Evolutionary conservation across 352 stramenopile genomes (phyloP).

Genomic region (Pythium periplocum): DNA sequence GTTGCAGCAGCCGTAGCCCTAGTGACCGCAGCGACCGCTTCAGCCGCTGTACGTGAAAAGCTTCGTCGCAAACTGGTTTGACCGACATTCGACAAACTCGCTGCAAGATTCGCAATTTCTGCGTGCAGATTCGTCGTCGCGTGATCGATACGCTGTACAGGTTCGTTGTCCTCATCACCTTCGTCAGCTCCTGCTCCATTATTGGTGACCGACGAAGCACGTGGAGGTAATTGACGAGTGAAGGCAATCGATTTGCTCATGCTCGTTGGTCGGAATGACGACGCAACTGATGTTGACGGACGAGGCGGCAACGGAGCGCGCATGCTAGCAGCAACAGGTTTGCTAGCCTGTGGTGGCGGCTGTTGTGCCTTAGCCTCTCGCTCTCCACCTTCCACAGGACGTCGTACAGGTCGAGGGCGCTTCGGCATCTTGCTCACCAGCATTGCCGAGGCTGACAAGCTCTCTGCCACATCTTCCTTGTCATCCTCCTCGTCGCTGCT

Average conservation of each 20-base stretch:
- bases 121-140: conserved; percentile 68
- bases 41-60: conserved; percentile 54
- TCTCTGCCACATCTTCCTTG: conserved; percentile 19
- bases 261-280: conserved; percentile 53
- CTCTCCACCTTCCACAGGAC: conserved; percentile 6
- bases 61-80: conserved; percentile 66
- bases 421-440: conserved; percentile 25
- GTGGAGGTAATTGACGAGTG: conserved; percentile 21
- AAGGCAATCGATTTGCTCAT: conserved; percentile 81
- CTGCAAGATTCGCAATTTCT: conserved; percentile 79
- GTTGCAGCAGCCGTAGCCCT: conserved; percentile 5
- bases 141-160: conserved; percentile 67
- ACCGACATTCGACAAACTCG: conserved; percentile 69
- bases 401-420: conserved; percentile 12
- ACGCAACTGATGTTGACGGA: conserved; percentile 42
- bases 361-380: conserved; percentile 2
- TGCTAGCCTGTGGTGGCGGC: background rate
- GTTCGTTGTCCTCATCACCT: conserved; percentile 35
- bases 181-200: conserved; percentile 16
- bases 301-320: conserved; percentile 32
- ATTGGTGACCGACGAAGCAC: conserved; percentile 13
- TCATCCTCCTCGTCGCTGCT: conserved; percentile 15
- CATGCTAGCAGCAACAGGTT: conserved; percentile 7
- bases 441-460: conserved; percentile 18
- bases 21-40: conserved; percentile 18